A percentile compares a stretch with the other conserved stretches of the same genome.
phyloP scores from a whole-genome alignment of 2,329 filamentous ascomycete species.

The Penicillium sp. region DNA sequence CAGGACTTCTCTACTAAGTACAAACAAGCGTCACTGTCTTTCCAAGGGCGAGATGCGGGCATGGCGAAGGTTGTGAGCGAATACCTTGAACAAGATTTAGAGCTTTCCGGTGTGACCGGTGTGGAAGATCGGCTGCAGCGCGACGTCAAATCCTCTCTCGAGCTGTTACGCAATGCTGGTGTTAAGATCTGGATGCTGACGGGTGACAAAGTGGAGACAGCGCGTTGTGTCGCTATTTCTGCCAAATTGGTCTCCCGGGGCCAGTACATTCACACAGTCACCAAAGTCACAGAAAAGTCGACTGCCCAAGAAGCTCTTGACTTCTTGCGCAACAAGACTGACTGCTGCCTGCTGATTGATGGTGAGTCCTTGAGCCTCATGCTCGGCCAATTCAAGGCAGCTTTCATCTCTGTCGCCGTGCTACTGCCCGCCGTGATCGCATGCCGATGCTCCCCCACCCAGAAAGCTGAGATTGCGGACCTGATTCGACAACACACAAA shows the following conservation, averaged over 20 bases:
- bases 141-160: constrained; percentile 92
- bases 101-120: constrained; percentile 93
- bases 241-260: constrained; percentile 90
- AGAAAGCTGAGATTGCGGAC: constrained; percentile 90
- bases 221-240: constrained; percentile 90
- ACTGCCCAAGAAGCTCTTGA: constrained; percentile 84
- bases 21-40: constrained; percentile 74
- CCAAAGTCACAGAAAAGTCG: constrained; percentile 78
- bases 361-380: constrained; percentile 85
- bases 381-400: constrained; percentile 73
- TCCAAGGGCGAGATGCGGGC: constrained; percentile 74
- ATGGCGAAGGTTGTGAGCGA: constrained; percentile 78
- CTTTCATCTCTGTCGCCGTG: constrained; percentile 87
- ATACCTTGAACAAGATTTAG: constrained; percentile 81
- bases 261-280: constrained; percentile 92
- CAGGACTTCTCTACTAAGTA: constrained; percentile 73
- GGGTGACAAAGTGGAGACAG: constrained; percentile 97
- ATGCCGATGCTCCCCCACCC: constrained; percentile 92
- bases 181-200: constrained; percentile 99
- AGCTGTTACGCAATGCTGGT: constrained; percentile 91
- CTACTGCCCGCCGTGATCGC: constrained; percentile 88
- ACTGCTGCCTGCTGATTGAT: constrained; percentile 89
- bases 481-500: constrained; percentile 89
- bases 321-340: constrained; percentile 77
- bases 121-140: constrained; percentile 96